These are phyloP conservation scores for Raddia guianensis DNA, from an alignment of 176 grass and related monocot species.

Conservation along the genomic window DNA sequence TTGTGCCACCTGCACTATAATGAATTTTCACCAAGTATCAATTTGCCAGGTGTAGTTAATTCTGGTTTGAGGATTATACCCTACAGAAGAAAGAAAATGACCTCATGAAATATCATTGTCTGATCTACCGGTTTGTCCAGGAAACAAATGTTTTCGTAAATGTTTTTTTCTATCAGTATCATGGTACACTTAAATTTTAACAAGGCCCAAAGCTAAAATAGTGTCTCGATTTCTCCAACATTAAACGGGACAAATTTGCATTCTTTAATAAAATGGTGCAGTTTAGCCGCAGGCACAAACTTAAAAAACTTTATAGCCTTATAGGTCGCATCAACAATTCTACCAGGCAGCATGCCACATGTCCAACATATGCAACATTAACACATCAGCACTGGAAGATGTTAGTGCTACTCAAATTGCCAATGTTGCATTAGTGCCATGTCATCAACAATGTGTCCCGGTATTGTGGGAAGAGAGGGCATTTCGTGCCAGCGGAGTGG, in stretches of 20 bases:
- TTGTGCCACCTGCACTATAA: neutral
- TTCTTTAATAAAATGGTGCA: neutral
- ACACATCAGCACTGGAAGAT: neutral
- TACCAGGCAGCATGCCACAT: neutral
- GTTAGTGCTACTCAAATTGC: neutral
- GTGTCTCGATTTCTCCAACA: neutral
- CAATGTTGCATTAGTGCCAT: neutral
- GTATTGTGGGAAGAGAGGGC: neutral
- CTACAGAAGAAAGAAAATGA: neutral
- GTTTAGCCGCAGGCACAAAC: neutral
- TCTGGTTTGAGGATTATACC: neutral
- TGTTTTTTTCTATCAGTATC: neutral
- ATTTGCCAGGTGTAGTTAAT: neutral
- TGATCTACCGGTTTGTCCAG: neutral
- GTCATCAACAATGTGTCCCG: neutral
- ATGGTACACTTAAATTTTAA: neutral
- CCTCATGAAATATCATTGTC: neutral
- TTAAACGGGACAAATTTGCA: neutral
- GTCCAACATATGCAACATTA: neutral
- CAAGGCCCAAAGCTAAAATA: neutral
- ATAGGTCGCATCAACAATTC: slow-evolving; percentile 9
- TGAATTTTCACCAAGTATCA: neutral
- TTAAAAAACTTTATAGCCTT: neutral
- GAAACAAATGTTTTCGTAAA: neutral
- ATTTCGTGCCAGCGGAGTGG: neutral